Base-by-base conservation (phyloP, 1,284 basidiomycete genomes). In the Jaminaea rosea region DNA sequence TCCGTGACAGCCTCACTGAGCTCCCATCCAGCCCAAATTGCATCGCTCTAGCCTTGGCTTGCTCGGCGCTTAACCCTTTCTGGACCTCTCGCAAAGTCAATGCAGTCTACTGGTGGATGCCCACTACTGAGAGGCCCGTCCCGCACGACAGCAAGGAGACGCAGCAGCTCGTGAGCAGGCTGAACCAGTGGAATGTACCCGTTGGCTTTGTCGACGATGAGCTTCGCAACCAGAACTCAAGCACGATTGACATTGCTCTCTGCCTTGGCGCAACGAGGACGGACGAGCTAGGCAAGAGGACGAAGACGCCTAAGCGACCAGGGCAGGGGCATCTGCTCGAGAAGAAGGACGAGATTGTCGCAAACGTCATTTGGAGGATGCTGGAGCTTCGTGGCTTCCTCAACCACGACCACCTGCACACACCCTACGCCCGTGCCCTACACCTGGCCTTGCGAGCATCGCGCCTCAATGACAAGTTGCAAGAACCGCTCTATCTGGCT, bases 301-400 rank as follows among this genome's bases (percentile, higher is more conserved):
- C 71, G 24, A 62, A 67, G 34, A 69, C 61, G 15, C 50, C 63
- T 1, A 54, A 62, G 8, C 39, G 19, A 23, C 39, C 19, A 23
- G 29, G 29, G 9, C 8, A 15, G 9, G 34, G 3, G 4, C 31
- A 17, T 13, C 39, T 46, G 19, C 79, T 99, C 29, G 93, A 97
- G 59, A 96, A 94, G 78, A 98, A 98, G 77, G 93, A 99, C 70
- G 94, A 99, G 75, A 81, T 94, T 0, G 93, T 99, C 1, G 93
- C 92, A 7, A 99, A 99, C 74, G 88, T 92, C 27, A 87, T 98
- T 58, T 97, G 92, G 92, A 83, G 93, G 44, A 94, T 98, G 81
- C 81, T 99, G 52, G 93, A 97, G 75, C 78, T 98, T 50, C 80
- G 93, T 76, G 90, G 90, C 86, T 94, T 96, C 79, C 80, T 97